A percentile compares a stretch with the other conserved stretches of the same genome.
Evolutionary conservation across 2,329 filamentous ascomycete genomes (phyloP).

Genomic region (Botrytis fabae): DNA sequence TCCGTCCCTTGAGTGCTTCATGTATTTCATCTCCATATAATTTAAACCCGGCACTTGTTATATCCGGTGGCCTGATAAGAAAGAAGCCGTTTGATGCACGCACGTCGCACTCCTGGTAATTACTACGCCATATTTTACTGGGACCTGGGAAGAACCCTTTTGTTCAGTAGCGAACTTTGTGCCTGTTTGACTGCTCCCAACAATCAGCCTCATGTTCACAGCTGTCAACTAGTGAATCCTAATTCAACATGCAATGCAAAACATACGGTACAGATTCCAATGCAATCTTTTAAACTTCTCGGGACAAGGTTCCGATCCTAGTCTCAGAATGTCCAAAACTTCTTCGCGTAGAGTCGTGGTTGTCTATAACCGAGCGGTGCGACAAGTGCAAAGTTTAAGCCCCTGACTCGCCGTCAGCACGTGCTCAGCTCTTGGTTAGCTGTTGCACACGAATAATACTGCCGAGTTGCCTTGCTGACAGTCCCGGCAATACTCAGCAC

Average conservation of each 20-base stretch:
- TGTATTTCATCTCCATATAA: neutral
- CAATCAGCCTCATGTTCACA: neutral
- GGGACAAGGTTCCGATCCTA: slow-evolving; percentile 11
- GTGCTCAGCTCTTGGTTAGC: neutral
- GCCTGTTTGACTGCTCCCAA: neutral
- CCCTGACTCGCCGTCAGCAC: slow-evolving; percentile 11
- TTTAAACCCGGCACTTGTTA: slow-evolving; percentile 10
- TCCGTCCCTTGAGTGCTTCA: slow-evolving; percentile 15
- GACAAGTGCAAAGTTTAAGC: slow-evolving; percentile 6
- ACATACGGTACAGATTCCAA: neutral
- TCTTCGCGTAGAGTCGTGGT: neutral
- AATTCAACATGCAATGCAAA: slow-evolving; percentile 16
- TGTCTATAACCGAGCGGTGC: slow-evolving; percentile 4
- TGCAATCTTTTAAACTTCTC: slow-evolving; percentile 7
- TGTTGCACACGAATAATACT: neutral
- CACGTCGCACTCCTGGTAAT: neutral
- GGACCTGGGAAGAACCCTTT: neutral
- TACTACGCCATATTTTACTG: neutral
- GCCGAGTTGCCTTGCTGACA: neutral
- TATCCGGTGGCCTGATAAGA: slow-evolving; percentile 2
- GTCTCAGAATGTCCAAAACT: slow-evolving; percentile 2
- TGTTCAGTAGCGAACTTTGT: neutral
- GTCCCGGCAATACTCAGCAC: neutral
- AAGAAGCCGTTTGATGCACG: neutral
- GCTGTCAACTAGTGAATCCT: neutral